Base-by-base conservation (phyloP, 1,139 yeast genomes). In the Geotrichum phurueaensis region DNA sequence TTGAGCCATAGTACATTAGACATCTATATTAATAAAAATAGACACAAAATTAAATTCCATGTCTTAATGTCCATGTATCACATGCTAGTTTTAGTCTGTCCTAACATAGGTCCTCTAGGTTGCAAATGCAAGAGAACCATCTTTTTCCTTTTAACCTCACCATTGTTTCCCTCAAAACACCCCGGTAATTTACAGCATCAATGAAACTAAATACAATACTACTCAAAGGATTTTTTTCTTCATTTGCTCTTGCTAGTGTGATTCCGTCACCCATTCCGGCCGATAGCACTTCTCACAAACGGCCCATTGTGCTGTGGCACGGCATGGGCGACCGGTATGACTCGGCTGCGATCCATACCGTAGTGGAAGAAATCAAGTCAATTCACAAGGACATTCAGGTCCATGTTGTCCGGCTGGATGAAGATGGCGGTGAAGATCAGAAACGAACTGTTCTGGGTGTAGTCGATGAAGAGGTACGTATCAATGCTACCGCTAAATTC, bases 321-420 rank as follows among this genome's bases (percentile, higher is more conserved):
- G 96, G 96, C 0, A 78, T 89, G 68, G 95, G 96, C 0, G 96
- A 89, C 70, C 78, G 82, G 22, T 88, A 84, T 69, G 82, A 86
- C 68, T 84, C 91, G 0, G 73, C 81, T 0, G 84, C 87, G 0
- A 83, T 87, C 76, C 74, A 73, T 49, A 71, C 77, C n/a, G 81
- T 81, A 1, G 72, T 75, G 3, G 78, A 77, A 1, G 65, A 81
- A 0, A 74, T 87, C 6, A 68, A 76, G 36, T 72, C 75, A 12
- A 71, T 75, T 3, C 74, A 81, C 59, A 90, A 91, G 0, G 82
- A 78, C 0, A 74, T 81, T 0, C 78, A 73, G 58, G 80, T 85
- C 0, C 81, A 85, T 67, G 78, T 88, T 0, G 76, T 88, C 0
- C 76, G 74, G 51, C 67, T 88, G 12, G 81, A 83, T 49, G 73